Evolutionary conservation across 1,284 basidiomycete species (phyloP), one percentile per base, ranked within the genome.

Genomic region (Melampsora occidentalis): DNA sequence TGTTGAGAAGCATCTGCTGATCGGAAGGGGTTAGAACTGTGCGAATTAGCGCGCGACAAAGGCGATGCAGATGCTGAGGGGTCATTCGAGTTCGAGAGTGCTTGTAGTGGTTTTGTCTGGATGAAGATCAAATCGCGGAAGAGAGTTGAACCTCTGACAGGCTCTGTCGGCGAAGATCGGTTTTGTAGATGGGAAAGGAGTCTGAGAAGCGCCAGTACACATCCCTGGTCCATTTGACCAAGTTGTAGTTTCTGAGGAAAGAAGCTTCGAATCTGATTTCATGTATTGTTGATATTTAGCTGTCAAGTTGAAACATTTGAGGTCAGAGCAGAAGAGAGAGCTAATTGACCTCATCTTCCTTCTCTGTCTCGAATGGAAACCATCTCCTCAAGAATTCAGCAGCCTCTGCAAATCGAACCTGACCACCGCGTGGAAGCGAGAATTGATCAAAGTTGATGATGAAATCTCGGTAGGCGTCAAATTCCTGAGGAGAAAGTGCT

Each of bases 221-320:
- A 73, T 18, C 71, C 71, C 49, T 33, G 33, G 48, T 65, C 53
- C 28, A 73, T 73, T 42, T 73, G 48, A n/a, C 71, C 71, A 2
- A 73, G 63, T 67, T 73, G 71, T n/a, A 73, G 31, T 25, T 73
- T 65, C 42, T 66, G 71, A 57, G 71, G 71, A 39, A 73, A 73
- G 51, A 73, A 73, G 42, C 71, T 73, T 57, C 71, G 46, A 57
- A 73, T 73, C 71, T 72, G 62, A 39, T 57, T 5, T 18, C 16
- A 53, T 14, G 67, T 39, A 39, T 57, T 9, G 28, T 5, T 35
- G n/a, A 12, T 16, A 48, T 46, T 46, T 46, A 46, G 42, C 42
- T 46, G 25, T 69, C 16, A n/a, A n/a, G 6, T 22, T 59, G 3
- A 39, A 39, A 18, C 7, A 64, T 28, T 64, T n/a, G 35, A 28